These are phyloP conservation scores for Acrodontium crateriforme DNA, from an alignment of 2,329 filamentous ascomycete species.

Conservation along the genomic window DNA sequence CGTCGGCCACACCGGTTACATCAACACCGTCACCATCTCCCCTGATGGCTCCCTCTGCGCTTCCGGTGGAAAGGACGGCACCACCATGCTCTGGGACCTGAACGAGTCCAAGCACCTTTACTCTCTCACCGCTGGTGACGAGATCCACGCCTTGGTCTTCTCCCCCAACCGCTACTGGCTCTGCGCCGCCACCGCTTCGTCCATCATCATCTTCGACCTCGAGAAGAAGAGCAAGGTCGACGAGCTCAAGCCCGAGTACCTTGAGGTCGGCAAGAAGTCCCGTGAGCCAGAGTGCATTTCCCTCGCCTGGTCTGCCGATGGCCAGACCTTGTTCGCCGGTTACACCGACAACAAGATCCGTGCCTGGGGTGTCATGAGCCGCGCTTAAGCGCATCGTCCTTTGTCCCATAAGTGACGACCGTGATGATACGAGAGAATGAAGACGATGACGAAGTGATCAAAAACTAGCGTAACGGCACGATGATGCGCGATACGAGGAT, in stretches of 20 bases:
- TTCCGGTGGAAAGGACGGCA: slow-evolving; percentile 98
- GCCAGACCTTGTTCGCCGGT: slow-evolving; percentile 97
- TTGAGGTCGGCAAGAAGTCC: slow-evolving; percentile 95
- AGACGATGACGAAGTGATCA: slow-evolving; percentile 1
- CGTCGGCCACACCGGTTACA: slow-evolving; percentile 99
- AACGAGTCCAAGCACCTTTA: slow-evolving; percentile 99
- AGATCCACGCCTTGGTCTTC: slow-evolving; percentile 99
- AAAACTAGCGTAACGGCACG: slow-evolving; percentile 15
- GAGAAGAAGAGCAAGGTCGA: slow-evolving; percentile 99
- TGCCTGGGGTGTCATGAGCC: slow-evolving; percentile 94
- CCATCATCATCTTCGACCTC: slow-evolving; percentile 99
- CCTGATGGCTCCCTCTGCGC: slow-evolving; percentile 98
- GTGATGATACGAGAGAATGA: slow-evolving; percentile 4
- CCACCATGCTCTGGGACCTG: slow-evolving; percentile 99
- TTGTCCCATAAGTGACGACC: neutral
- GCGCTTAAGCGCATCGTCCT: slow-evolving; percentile 33
- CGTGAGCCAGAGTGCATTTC: slow-evolving; percentile 95
- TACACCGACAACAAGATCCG: slow-evolving; percentile 99
- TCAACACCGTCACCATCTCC: slow-evolving; percentile 99
- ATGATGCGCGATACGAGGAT: slow-evolving; percentile 26
- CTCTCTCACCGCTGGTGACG: slow-evolving; percentile 97
- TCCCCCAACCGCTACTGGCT: slow-evolving; percentile 99
- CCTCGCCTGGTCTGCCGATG: slow-evolving; percentile 94
- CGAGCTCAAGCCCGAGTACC: slow-evolving; percentile 97
- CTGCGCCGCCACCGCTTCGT: slow-evolving; percentile 90